Evolutionary conservation across 2,329 filamentous ascomycete genomes (phyloP).

Genomic region (Alternaria gaisen): DNA sequence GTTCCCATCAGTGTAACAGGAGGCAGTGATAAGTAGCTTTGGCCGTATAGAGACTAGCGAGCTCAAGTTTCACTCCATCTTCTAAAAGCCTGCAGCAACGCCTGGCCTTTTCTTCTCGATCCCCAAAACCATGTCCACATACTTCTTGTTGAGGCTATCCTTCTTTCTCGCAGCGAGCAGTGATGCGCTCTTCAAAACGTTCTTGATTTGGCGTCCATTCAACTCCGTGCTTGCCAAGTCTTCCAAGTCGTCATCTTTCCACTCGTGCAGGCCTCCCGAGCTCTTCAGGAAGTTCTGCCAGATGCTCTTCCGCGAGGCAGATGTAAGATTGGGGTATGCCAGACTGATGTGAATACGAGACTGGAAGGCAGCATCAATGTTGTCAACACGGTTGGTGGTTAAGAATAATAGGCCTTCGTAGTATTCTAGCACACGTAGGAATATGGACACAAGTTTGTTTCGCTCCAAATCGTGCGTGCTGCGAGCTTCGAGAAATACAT

Average conservation of each 20-base stretch:
- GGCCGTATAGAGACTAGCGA: neutral
- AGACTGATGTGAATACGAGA: slow-evolving; percentile 42
- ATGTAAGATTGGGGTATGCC: slow-evolving; percentile 33
- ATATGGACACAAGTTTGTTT: slow-evolving; percentile 51
- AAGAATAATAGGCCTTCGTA: slow-evolving; percentile 44
- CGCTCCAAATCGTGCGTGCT: slow-evolving; percentile 36
- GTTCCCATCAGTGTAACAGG: neutral
- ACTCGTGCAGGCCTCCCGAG: slow-evolving; percentile 20
- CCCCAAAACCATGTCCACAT: slow-evolving; percentile 42
- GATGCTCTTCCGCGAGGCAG: slow-evolving; percentile 29
- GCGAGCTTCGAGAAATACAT: slow-evolving; percentile 67
- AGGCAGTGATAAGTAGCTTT: neutral
- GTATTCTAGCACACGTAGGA: slow-evolving; percentile 41
- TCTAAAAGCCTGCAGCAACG: slow-evolving; percentile 8
- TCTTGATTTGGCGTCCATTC: slow-evolving; percentile 63
- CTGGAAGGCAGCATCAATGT: slow-evolving; percentile 41
- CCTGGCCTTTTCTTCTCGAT: slow-evolving; percentile 29
- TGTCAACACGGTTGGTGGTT: slow-evolving; percentile 44
- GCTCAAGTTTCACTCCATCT: neutral
- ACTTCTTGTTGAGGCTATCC: slow-evolving; percentile 27
- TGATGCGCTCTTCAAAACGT: slow-evolving; percentile 43
- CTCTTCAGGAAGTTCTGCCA: slow-evolving; percentile 38
- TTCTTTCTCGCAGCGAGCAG: slow-evolving; percentile 34
- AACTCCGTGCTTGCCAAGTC: slow-evolving; percentile 53
- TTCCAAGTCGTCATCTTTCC: slow-evolving; percentile 42